Evolutionary conservation across 495 filamentous ascomycete genomes (phyloP), one percentile per base, ranked within the genome.

Genomic region (Penicillium verhagenii): DNA sequence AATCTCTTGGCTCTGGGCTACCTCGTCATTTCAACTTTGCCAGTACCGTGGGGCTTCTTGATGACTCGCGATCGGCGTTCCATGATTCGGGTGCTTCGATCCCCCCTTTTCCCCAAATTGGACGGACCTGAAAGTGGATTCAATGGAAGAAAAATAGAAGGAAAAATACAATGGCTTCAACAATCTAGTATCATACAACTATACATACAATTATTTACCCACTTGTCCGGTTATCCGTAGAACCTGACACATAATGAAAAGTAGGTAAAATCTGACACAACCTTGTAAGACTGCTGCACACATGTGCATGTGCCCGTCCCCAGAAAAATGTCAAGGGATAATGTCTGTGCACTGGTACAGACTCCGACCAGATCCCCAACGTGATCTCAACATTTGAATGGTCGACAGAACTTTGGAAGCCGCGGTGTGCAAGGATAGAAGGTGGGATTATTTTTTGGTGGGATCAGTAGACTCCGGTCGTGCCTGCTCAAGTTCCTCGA

Each of bases 401-500:
- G 52, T 53, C 53, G 42, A n/a, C 53, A 59, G 56, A 31, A 45
- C n/a, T n/a, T n/a, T 59, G 18, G 42, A 37, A 55, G 35, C 45
- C 21, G 19, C 50, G 33, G 44, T 26, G 35, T 37, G 47, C 24
- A n/a, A 45, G 23, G 47, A 35, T 26, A 25, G 40, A 47, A n/a
- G n/a, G n/a, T n/a, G 2, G 31, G 13, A 9, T 20, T 19, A 21
- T 58, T 47, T 54, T 40, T 64, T 43, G 20, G 56, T n/a, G n/a
- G n/a, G n/a, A n/a, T n/a, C 9, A 37, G 23, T 14, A 23, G 58
- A 43, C 13, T 21, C 28, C 4, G 65, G 59, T 19, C 63, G 57
- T 63, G 68, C 19, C 63, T 81, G 43, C 51, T 75, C 61, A 2
- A 78, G 63, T 28, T 70, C 63, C 23, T 81, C 83, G 51, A 98